phyloP scores from a whole-genome alignment of 116 monocot species.

The Papilionanthe hybrid region DNA sequence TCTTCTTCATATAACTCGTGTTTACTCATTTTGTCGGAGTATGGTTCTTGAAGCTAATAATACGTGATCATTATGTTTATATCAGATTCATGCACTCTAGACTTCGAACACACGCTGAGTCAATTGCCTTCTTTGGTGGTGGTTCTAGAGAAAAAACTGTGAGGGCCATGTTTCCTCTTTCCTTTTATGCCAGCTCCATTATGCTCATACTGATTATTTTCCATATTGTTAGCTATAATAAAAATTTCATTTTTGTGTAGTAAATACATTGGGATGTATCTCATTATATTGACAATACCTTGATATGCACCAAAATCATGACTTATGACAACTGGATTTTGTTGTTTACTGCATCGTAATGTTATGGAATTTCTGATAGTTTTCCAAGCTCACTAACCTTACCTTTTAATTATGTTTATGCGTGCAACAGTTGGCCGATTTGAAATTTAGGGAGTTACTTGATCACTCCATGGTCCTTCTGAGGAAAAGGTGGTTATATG shows the following conservation, averaged over 20 bases:
- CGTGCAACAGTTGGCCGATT: conserved; percentile 64
- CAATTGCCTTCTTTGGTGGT: conserved; percentile 98
- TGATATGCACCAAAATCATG: not conserved
- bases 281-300: not conserved
- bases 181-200: not conserved
- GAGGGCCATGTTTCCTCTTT: conserved; percentile 11
- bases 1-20: not conserved
- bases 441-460: conserved; percentile 77
- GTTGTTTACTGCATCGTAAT: not conserved
- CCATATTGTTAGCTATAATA: not conserved
- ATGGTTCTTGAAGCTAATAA: conserved; percentile 4
- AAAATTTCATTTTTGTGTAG: not conserved
- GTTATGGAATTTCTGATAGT: not conserved
- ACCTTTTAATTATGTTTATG: conserved; percentile 5
- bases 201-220: not conserved
- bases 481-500: conserved; percentile 84
- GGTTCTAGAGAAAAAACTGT: conserved; percentile 97
- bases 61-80: conserved; percentile 8
- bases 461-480: conserved; percentile 61
- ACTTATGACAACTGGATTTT: not conserved
- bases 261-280: not conserved
- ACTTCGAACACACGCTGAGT: conserved; percentile 94
- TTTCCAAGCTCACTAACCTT: not conserved
- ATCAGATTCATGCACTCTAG: conserved; percentile 90
- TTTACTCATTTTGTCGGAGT: not conserved